These are phyloP conservation scores for Penicillium daleae DNA, from an alignment of 495 filamentous ascomycete species.

Conservation along the genomic window DNA sequence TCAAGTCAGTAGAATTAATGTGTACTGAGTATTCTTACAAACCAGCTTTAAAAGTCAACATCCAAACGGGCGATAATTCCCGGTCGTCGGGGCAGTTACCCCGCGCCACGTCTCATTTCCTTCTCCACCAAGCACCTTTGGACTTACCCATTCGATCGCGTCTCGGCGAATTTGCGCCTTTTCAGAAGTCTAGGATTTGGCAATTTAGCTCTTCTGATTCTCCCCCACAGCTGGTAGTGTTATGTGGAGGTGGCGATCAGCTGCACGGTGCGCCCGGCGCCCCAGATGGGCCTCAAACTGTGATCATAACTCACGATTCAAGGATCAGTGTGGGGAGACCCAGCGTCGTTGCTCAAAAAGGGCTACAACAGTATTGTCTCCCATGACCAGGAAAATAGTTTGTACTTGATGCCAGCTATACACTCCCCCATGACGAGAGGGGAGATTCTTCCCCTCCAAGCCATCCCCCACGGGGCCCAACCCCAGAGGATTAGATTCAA, in stretches of 20 bases:
- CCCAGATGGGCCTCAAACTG: too few relatives aligned
- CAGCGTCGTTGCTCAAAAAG: background rate
- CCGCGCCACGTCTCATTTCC: background rate
- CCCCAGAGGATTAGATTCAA: background rate
- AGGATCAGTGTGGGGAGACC: background rate
- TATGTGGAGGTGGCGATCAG: background rate
- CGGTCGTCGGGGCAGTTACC: slow-evolving; percentile 13
- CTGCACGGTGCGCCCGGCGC: background rate
- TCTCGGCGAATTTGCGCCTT: background rate
- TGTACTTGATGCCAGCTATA: too few relatives aligned
- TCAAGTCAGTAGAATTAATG: too few relatives aligned
- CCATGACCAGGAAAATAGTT: too few relatives aligned
- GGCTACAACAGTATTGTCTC: too few relatives aligned
- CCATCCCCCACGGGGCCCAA: background rate
- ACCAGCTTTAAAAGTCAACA: background rate
- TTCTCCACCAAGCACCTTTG: background rate
- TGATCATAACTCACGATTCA: too few relatives aligned
- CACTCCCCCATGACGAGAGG: background rate
- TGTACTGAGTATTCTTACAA: too few relatives aligned
- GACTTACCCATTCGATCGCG: background rate
- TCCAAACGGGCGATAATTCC: slow-evolving; percentile 23
- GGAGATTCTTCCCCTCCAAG: background rate
- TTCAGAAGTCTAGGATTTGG: background rate
- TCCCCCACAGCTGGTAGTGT: background rate
- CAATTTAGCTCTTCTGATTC: background rate